phyloP scores from a whole-genome alignment of 129 eudicot genomes.

The Flaveria bidentis region DNA sequence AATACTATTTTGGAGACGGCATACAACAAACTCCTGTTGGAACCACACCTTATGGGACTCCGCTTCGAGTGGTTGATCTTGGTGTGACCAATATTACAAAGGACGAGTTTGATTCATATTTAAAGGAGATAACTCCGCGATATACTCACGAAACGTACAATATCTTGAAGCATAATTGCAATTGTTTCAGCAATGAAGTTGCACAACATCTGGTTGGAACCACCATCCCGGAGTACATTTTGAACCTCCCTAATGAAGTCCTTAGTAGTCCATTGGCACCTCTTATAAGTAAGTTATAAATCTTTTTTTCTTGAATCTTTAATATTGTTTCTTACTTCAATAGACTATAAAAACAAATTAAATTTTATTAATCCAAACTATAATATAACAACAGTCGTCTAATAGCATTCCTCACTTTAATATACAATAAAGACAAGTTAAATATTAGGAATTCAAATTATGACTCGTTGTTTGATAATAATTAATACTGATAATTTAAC shows the following conservation, averaged over 20 bases:
- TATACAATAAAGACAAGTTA: too few relatives aligned
- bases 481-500: too few relatives aligned
- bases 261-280: constrained; percentile 76
- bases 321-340: too few relatives aligned
- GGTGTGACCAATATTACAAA: constrained; percentile 73
- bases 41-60: constrained; percentile 81
- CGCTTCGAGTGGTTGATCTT: constrained; percentile 62
- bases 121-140: constrained; percentile 77
- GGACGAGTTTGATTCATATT: constrained; percentile 65
- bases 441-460: too few relatives aligned
- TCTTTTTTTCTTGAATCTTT: neutral
- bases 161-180: constrained; percentile 80
- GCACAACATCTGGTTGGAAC: constrained; percentile 74
- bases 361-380: too few relatives aligned
- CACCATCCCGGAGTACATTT: constrained; percentile 71
- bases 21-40: constrained; percentile 66
- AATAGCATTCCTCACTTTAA: too few relatives aligned
- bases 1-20: constrained; percentile 90
- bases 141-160: constrained; percentile 85
- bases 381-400: too few relatives aligned
- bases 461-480: too few relatives aligned
- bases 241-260: constrained; percentile 87
- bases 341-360: neutral
- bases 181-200: constrained; percentile 88
- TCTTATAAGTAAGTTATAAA: constrained; percentile 59